Evolutionary conservation across 768 basidiomycete species (phyloP), one percentile per base, ranked within the genome.

Genomic region (Mycena belliarum): DNA sequence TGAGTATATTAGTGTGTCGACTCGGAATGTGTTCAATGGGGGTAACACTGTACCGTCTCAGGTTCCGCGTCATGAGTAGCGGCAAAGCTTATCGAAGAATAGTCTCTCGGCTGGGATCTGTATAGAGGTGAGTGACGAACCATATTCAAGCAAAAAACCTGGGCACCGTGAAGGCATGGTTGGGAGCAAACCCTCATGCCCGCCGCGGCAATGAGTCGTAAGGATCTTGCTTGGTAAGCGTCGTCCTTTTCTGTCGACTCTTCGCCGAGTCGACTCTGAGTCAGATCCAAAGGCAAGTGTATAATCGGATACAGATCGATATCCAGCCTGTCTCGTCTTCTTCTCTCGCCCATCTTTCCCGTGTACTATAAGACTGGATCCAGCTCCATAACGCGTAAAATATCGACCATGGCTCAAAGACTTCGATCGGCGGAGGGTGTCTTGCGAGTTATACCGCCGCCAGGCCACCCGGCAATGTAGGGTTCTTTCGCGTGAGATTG

Each of bases 391-490:
- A 26, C 60, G 61, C 7, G 78, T 78, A 54, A 79, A 75, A 58
- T 59, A 33, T 64, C 60, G 50, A 58, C 63, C 24, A 85, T 86
- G 84, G 62, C 77, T 6, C 82, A 81, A 68, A 84, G 77, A 63
- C 75, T 87, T 49, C 79, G 84, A 72, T 72, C 73, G 18, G 77
- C 73, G 26, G 73, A 82, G 38, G 77, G 79, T 44, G 70, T 85
- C 54, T 60, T 85, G 57, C 77, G 84, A 52, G 68, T 75, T 16
- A 79, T 82, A 26, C 78, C 82, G 21, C 72, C 77, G 42, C 84
- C 86, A 32, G 84, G 84, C 8, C 73, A 76, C 53, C 69, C 74
- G 24, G 70, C 78, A 44, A 79, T 80, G 85, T 86, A 73, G 42
- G 76, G 54, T 57, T 47, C n/a, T 60, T 40, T 42, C 57, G 12